Evolutionary conservation across 192 early-diverging fungal species (phyloP).

Genomic region (Haplosporangium gracile): DNA sequence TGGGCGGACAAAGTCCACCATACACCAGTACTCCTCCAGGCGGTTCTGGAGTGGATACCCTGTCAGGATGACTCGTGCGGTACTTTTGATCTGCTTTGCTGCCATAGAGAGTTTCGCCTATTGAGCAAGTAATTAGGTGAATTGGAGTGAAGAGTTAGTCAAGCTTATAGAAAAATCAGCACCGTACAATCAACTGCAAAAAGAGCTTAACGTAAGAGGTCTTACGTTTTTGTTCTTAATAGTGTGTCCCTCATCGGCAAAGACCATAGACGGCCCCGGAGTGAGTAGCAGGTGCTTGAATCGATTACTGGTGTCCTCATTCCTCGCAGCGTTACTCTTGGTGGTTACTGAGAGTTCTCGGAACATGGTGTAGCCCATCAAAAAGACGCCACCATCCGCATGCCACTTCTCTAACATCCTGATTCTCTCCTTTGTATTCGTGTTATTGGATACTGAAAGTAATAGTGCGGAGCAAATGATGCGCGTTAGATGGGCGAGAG

Average conservation of each 20-base stretch:
- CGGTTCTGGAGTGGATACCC: constrained; percentile 91
- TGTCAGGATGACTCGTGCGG: constrained; percentile 78
- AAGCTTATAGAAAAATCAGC: background rate
- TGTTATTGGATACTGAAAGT: background rate
- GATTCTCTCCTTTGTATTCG: constrained; percentile 22
- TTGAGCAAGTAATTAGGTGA: background rate
- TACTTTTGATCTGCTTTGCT: constrained; percentile 63
- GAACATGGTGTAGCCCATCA: constrained; percentile 77
- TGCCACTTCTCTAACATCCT: constrained; percentile 67
- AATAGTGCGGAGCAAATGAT: background rate
- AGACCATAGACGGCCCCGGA: constrained; percentile 76
- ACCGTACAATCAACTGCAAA: background rate
- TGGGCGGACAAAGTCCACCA: constrained; percentile 83
- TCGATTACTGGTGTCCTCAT: background rate
- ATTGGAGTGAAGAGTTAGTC: constrained; percentile 31
- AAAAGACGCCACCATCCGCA: constrained; percentile 73
- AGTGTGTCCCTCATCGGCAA: constrained; percentile 89
- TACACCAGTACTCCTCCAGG: constrained; percentile 82
- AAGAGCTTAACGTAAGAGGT: background rate
- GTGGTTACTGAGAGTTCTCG: constrained; percentile 51
- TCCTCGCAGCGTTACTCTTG: background rate
- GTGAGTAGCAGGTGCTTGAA: constrained; percentile 61
- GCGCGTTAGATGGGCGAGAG: background rate
- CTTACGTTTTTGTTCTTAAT: constrained; percentile 69
- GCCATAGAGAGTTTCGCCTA: constrained; percentile 42